phyloP scores from a whole-genome alignment of 1,139 yeast genomes.

The Sugiyamaella neomexicana region DNA sequence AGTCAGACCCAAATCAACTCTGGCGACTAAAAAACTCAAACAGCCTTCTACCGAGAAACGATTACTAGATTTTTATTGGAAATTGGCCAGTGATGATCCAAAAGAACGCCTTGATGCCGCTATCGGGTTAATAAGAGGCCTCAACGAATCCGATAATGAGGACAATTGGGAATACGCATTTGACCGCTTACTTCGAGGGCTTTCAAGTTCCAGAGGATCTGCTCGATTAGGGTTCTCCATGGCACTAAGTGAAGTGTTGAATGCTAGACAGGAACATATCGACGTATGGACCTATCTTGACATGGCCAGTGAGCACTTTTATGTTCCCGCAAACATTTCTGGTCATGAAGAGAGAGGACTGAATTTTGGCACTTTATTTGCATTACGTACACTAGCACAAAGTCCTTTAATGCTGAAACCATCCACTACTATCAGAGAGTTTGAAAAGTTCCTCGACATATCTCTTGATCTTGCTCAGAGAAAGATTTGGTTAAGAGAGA shows the following conservation, averaged over 20 bases:
- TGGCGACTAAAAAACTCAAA: conserved; percentile 4
- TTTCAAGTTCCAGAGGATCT: conserved; percentile 76
- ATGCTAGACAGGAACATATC: conserved; percentile 45
- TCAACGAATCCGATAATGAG: conserved; percentile 45
- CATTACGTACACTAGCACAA: conserved; percentile 71
- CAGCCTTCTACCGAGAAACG: neutral
- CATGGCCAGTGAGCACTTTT: conserved; percentile 47
- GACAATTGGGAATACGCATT: conserved; percentile 83
- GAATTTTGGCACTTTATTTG: conserved; percentile 82
- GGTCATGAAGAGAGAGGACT: conserved; percentile 84
- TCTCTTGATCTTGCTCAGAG: conserved; percentile 59
- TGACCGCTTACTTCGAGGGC: conserved; percentile 73
- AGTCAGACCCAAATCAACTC: neutral
- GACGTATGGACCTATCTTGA: conserved; percentile 48
- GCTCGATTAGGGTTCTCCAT: conserved; percentile 88
- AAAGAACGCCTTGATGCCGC: conserved; percentile 75
- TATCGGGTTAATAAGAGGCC: conserved; percentile 59
- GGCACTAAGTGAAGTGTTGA: conserved; percentile 75
- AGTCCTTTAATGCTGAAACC: conserved; percentile 49
- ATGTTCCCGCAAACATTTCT: conserved; percentile 50
- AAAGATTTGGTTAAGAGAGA: conserved; percentile 87
- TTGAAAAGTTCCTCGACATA: conserved; percentile 45
- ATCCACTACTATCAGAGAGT: conserved; percentile 37
- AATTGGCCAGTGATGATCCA: conserved; percentile 74
- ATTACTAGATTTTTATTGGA: conserved; percentile 65